phyloP scores from a whole-genome alignment of 2,329 filamentous ascomycete genomes.

The Chaetomiaceae sp. region DNA sequence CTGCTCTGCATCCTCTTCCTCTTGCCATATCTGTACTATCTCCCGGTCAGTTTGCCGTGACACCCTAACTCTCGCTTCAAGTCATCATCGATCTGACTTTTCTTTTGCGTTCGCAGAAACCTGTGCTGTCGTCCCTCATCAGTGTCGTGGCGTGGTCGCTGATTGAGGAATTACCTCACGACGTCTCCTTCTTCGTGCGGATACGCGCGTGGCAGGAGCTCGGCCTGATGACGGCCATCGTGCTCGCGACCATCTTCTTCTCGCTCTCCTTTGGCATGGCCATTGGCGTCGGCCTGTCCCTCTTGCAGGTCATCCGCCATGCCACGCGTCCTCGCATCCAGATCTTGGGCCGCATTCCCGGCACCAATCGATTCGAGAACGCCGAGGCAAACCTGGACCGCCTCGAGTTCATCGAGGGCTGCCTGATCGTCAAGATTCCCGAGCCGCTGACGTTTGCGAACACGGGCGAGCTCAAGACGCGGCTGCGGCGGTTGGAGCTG shows the following conservation, averaged over 20 bases:
- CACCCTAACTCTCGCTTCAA: neutral
- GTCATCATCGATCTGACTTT: conserved; percentile 1
- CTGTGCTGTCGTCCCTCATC: conserved; percentile 88
- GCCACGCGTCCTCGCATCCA: conserved; percentile 90
- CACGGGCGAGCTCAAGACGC: conserved; percentile 81
- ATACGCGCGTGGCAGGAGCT: conserved; percentile 86
- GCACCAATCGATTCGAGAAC: conserved; percentile 28
- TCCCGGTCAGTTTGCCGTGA: conserved; percentile 61
- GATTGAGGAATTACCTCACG: conserved; percentile 90
- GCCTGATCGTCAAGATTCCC: conserved; percentile 93
- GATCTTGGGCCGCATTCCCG: conserved; percentile 69
- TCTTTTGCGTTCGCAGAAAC: conserved; percentile 56
- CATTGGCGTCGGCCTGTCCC: conserved; percentile 82
- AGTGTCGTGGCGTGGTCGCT: conserved; percentile 91
- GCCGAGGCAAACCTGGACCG: conserved; percentile 53
- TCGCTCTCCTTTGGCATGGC: conserved; percentile 90
- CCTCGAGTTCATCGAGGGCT: conserved; percentile 86
- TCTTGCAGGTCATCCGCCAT: conserved; percentile 85
- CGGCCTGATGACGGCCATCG: conserved; percentile 81
- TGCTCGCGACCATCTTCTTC: conserved; percentile 89
- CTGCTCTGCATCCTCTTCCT: conserved; percentile 75
- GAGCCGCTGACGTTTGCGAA: conserved; percentile 97
- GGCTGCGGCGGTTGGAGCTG: conserved; percentile 75
- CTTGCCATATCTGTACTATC: conserved; percentile 86
- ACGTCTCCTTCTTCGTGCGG: conserved; percentile 80